These are phyloP conservation scores for Apiospora arundinis DNA, from an alignment of 2,329 filamentous ascomycete genomes.

Conservation along the genomic window DNA sequence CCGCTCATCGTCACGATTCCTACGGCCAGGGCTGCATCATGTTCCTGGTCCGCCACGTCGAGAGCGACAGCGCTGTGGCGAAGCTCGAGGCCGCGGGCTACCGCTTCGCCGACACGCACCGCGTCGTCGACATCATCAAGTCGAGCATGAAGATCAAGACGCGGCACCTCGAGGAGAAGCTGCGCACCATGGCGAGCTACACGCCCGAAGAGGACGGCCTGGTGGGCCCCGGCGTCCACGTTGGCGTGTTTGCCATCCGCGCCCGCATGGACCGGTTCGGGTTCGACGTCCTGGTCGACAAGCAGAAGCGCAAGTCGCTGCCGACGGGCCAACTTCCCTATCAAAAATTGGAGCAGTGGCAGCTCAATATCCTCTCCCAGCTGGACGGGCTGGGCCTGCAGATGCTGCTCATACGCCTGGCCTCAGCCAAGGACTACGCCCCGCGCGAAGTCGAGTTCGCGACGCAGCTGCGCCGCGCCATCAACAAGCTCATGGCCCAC, in stretches of 20 bases:
- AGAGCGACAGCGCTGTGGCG: slow-evolving; percentile 62
- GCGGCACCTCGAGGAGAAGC: slow-evolving; percentile 62
- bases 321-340: slow-evolving; percentile 64
- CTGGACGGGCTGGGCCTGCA: slow-evolving; percentile 51
- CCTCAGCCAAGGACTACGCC: slow-evolving; percentile 28
- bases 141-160: slow-evolving; percentile 76
- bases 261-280: slow-evolving; percentile 56
- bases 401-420: slow-evolving; percentile 5
- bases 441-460: slow-evolving; percentile 52
- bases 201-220: slow-evolving; percentile 44
- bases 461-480: slow-evolving; percentile 47
- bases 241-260: slow-evolving; percentile 64
- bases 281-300: slow-evolving; percentile 69
- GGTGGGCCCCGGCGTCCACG: slow-evolving; percentile 59
- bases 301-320: slow-evolving; percentile 61
- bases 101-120: slow-evolving; percentile 73
- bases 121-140: slow-evolving; percentile 73
- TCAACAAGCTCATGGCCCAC: slow-evolving; percentile 43
- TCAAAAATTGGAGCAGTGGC: slow-evolving; percentile 58
- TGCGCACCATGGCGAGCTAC: slow-evolving; percentile 70
- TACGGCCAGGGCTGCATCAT: slow-evolving; percentile 79
- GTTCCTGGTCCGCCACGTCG: slow-evolving; percentile 74
- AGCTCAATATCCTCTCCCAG: slow-evolving; percentile 59
- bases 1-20: background rate
- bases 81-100: slow-evolving; percentile 75